Evolutionary conservation across 495 filamentous ascomycete genomes (phyloP).

Genomic region (Penicillium fimorum): DNA sequence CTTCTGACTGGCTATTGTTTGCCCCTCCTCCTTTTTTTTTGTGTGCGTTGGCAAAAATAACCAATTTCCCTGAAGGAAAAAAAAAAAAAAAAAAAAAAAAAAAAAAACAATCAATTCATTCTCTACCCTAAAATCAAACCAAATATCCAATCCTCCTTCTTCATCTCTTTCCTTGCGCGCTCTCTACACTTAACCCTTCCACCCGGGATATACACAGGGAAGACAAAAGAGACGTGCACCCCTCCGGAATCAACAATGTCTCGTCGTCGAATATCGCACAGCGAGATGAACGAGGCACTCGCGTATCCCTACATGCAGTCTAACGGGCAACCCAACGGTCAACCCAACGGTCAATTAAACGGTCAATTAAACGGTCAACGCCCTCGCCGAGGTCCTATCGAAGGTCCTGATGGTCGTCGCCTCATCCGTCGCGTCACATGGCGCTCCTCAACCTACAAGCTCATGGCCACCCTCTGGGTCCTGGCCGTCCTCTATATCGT

Average conservation of each 20-base stretch:
- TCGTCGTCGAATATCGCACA: constrained; percentile 45
- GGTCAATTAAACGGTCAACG: constrained; percentile 8
- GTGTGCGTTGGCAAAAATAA: constrained; percentile 10
- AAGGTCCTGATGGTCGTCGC: constrained; percentile 45
- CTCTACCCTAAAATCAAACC: background rate
- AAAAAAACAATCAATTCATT: background rate
- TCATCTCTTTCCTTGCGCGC: too few species aligned
- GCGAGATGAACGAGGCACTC: constrained; percentile 42
- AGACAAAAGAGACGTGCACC: background rate
- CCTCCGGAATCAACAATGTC: constrained; percentile 32
- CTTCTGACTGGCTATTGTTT: constrained; percentile 14
- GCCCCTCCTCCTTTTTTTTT: constrained; percentile 14
- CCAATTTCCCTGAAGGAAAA: background rate
- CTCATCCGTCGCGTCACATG: constrained; percentile 50
- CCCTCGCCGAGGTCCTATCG: constrained; percentile 43
- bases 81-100: constrained; percentile 7
- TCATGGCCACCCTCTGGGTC: constrained; percentile 49
- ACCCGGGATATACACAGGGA: background rate
- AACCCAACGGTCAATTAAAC: background rate
- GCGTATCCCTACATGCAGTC: constrained; percentile 39
- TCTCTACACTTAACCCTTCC: background rate
- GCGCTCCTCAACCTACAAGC: constrained; percentile 50
- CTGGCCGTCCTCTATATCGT: constrained; percentile 47
- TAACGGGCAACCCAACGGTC: too few species aligned
- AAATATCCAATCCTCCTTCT: background rate